These are phyloP conservation scores for Irpex sp. DNA, from an alignment of 1,284 basidiomycete species.

Conservation along the genomic window DNA sequence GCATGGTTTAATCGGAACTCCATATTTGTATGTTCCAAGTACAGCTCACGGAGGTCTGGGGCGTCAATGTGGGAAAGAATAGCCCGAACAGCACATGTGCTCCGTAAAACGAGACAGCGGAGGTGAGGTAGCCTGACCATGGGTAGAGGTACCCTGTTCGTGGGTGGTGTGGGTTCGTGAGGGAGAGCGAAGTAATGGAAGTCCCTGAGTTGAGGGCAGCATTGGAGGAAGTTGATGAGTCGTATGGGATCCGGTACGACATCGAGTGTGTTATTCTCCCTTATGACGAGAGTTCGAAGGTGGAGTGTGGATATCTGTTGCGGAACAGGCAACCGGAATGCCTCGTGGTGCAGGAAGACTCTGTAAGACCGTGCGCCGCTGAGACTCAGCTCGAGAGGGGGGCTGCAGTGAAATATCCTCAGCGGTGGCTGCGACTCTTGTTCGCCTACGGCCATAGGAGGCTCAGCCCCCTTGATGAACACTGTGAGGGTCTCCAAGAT, in stretches of 20 bases:
- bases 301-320: conserved; percentile 41
- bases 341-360: conserved; percentile 18
- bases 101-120: conserved; percentile 49
- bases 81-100: conserved; percentile 57
- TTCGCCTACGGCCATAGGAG: conserved; percentile 1
- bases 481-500: conserved; percentile 9
- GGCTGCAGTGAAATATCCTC: conserved; percentile 6
- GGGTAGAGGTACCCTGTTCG: conserved; percentile 27
- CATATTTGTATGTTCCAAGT: conserved; percentile 62
- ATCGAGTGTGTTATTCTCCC: conserved; percentile 38
- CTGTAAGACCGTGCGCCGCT: conserved; percentile 10
- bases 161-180: conserved; percentile 40
- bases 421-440: neutral
- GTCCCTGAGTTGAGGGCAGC: conserved; percentile 54
- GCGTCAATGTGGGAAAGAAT: conserved; percentile 58
- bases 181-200: conserved; percentile 54
- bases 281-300: conserved; percentile 52
- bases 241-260: conserved; percentile 36
- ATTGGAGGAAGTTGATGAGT: conserved; percentile 55
- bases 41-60: conserved; percentile 54
- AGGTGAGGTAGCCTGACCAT: conserved; percentile 51
- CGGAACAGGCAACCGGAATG: conserved; percentile 42
- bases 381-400: neutral
- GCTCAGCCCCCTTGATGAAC: conserved; percentile 13
- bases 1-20: conserved; percentile 41